Conservation (phyloP, 177 flowering plant species). For the Tripterygium wilfordii region DNA sequence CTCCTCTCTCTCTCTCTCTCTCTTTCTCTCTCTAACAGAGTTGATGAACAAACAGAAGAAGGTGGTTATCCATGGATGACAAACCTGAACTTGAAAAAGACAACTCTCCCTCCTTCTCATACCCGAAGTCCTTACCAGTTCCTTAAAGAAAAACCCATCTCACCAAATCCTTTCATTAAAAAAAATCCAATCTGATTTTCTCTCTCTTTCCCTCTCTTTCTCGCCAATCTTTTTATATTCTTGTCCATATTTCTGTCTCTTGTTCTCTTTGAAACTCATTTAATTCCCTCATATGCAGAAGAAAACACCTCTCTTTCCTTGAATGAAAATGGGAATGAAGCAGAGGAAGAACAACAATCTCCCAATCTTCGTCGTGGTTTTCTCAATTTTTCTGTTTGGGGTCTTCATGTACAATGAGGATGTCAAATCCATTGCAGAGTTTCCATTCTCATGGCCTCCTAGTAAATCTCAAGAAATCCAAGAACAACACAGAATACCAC, state of each 20-base stretch:
- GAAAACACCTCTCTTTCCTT: slow-evolving; percentile 28
- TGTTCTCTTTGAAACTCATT: no score
- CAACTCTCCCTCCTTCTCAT: slow-evolving; percentile 45
- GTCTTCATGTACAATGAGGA: slow-evolving; percentile 96
- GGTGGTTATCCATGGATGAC: slow-evolving; percentile 15
- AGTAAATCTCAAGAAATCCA: slow-evolving; percentile 30
- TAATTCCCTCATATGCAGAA: slow-evolving; percentile 64
- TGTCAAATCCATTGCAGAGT: slow-evolving; percentile 83
- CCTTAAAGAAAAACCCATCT: slow-evolving; percentile 35
- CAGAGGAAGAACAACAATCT: slow-evolving; percentile 61
- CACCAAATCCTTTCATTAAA: slow-evolving; percentile 57
- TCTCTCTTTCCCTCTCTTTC: slow-evolving; percentile 2
- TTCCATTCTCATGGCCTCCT: slow-evolving; percentile 70
- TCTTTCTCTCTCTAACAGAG: slow-evolving; percentile 1
- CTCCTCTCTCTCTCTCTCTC: slow-evolving; percentile 21
- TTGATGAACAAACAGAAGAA: neutral
- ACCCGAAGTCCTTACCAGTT: slow-evolving; percentile 21
- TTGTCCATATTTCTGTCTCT: slow-evolving; percentile 1
- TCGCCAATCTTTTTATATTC: slow-evolving; percentile 4
- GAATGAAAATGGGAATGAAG: slow-evolving; percentile 47
- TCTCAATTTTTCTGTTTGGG: slow-evolving; percentile 69
- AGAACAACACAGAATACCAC: slow-evolving; percentile 14
- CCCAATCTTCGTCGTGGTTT: slow-evolving; percentile 61
- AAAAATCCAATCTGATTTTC: no score
- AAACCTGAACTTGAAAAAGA: slow-evolving; percentile 23